Evolutionary conservation across 192 early-diverging fungal genomes (phyloP).

Genomic region (Pilobolus umbonatus): DNA sequence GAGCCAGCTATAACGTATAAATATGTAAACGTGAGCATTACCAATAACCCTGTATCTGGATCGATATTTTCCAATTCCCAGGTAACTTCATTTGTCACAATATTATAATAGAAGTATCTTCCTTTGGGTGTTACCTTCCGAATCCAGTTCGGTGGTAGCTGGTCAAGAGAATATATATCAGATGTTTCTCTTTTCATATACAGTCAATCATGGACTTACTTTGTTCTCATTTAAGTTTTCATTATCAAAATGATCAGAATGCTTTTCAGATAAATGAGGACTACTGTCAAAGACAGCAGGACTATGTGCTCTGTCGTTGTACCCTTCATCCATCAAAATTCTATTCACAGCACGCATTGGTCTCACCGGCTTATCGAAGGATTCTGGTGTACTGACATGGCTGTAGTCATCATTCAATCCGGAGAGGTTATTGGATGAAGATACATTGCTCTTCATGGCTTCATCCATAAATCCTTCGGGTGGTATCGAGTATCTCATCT

Average conservation of each 20-base stretch:
- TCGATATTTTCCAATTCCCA: conserved; percentile 56
- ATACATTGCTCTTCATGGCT: neutral
- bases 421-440: neutral
- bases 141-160: conserved; percentile 54
- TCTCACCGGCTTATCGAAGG: conserved; percentile 9
- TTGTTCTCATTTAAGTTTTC: neutral
- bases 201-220: neutral
- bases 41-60: conserved; percentile 47
- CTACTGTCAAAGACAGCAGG: too few species aligned
- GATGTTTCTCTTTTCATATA: neutral
- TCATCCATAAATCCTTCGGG: conserved; percentile 10
- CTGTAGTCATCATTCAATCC: neutral
- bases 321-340: neutral
- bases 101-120: conserved; percentile 54
- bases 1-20: neutral
- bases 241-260: too few species aligned
- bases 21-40: conserved; percentile 12
- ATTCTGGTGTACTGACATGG: neutral
- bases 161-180: neutral
- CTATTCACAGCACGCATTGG: conserved; percentile 12
- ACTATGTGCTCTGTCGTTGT: neutral
- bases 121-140: conserved; percentile 51
- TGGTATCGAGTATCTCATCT: conserved; percentile 43
- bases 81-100: conserved; percentile 52
- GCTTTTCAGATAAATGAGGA: too few species aligned